Percentiles rank a stretch among this genome's conserved stretches.
phyloP scores from a whole-genome alignment of 179 eudicot genomes.

The Nepenthes alata region DNA sequence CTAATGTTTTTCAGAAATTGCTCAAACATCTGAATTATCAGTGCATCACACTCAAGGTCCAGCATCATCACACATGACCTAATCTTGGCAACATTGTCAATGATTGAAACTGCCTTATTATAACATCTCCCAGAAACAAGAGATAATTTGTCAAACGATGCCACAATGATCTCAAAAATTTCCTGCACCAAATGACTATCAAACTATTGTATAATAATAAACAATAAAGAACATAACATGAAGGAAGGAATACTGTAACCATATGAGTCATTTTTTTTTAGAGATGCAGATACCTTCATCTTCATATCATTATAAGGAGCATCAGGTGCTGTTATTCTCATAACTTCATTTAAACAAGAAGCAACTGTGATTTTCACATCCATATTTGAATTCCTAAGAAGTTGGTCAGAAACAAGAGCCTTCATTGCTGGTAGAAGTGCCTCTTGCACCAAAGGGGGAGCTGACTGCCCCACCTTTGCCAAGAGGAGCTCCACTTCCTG shows the following conservation, averaged over 20 bases:
- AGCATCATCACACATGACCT: slow-evolving; percentile 60
- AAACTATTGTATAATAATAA: background rate
- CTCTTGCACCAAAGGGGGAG: slow-evolving; percentile 16
- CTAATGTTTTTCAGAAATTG: slow-evolving; percentile 33
- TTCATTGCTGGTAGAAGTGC: slow-evolving; percentile 30
- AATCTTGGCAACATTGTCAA: slow-evolving; percentile 35
- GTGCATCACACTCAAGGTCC: slow-evolving; percentile 48
- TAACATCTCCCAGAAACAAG: slow-evolving; percentile 33
- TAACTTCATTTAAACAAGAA: slow-evolving; percentile 31
- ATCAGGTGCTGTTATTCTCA: slow-evolving; percentile 44
- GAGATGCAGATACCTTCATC: slow-evolving; percentile 29
- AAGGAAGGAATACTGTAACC: background rate
- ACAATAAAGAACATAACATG: background rate
- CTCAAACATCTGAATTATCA: slow-evolving; percentile 53
- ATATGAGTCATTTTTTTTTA: background rate
- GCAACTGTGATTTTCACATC: slow-evolving; percentile 28
- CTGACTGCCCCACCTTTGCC: slow-evolving; percentile 23
- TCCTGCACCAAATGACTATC: slow-evolving; percentile 28
- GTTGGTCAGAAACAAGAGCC: slow-evolving; percentile 24
- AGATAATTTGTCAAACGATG: slow-evolving; percentile 35
- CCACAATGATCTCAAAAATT: slow-evolving; percentile 39
- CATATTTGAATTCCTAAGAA: slow-evolving; percentile 20
- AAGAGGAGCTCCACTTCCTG: slow-evolving; percentile 13
- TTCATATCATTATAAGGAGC: slow-evolving; percentile 29
- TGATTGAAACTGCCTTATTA: slow-evolving; percentile 41